Conservation (phyloP, 352 stramenopile genomes). For the Phytophthora cactorum region DNA sequence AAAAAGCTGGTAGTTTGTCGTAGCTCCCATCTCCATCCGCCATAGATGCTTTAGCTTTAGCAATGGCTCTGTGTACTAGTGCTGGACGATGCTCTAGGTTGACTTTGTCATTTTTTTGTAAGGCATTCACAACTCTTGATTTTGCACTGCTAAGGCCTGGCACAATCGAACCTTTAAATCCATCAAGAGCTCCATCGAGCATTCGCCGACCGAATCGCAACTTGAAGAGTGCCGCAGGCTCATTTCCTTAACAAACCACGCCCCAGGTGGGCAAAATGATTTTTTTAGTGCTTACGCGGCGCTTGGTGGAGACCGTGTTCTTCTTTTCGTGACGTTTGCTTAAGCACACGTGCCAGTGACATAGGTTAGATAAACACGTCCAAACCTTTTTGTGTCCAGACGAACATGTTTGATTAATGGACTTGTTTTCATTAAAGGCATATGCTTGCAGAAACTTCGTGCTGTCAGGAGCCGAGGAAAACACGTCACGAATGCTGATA, state of each 20-base stretch:
- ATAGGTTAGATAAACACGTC: not conserved
- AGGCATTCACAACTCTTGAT: not conserved
- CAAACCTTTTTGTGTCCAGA: slow-evolving; percentile 5
- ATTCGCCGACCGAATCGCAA: slow-evolving; percentile 1
- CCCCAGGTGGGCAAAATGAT: not conserved
- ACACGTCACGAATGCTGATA: not conserved
- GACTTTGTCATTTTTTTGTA: not conserved
- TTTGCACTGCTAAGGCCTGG: slow-evolving; percentile 6
- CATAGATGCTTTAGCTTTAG: not conserved
- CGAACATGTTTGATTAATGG: not conserved
- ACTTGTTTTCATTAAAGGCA: slow-evolving; percentile 20
- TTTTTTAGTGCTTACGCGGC: slow-evolving; percentile 3
- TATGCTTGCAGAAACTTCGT: slow-evolving; percentile 4
- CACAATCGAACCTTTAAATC: slow-evolving; percentile 5
- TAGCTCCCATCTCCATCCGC: not conserved
- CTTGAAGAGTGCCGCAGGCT: not conserved
- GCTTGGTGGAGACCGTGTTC: not conserved
- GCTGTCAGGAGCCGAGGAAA: not conserved
- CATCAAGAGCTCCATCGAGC: not conserved
- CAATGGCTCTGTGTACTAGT: slow-evolving; percentile 4
- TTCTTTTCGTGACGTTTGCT: not conserved
- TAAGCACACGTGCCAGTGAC: slow-evolving; percentile 4
- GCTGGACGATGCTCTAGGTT: slow-evolving; percentile 4
- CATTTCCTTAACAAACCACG: slow-evolving; percentile 5
- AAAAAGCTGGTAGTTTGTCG: slow-evolving; percentile 6